Base-by-base conservation (phyloP, 441 rosid genomes). In the Gossypium trilobum region DNA sequence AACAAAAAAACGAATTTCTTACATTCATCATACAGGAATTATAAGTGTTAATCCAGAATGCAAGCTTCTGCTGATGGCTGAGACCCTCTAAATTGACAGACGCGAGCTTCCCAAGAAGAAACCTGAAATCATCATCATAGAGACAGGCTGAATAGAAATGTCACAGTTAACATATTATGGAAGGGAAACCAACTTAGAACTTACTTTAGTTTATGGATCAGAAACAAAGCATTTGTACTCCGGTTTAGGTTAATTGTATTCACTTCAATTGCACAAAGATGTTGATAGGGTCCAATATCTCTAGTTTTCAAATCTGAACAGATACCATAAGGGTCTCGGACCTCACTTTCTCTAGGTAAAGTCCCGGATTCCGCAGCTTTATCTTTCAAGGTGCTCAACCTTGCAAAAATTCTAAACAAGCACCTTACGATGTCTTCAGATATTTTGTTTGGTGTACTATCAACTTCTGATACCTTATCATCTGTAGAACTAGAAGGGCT, bases 21-120 rank as follows among this genome's bases (percentile, higher is more conserved):
- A 91, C 98, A 82, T 91, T 89, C 82, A 91, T 85, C 56, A 89
- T 80, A 66, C 96, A 91, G 3, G 96, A 88, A 76, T 91, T 93
- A 73, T 89, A 93, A 51, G 83, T 85, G 75, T 93, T 93, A 60
- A 93, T 89, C 98, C 97, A 91, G 78, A 93, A 93, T 39, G 98
- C 98, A 31, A 91, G 92, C 86, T 91, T 91, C 81, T 91, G 91
- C 80, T 93, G 96, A 82, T 91, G 96, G 68, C 82, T 86, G 59
- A 91, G 91, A 73, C 89, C 91, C 23, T 83, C 87, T 64, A 89
- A 84, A 70, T 77, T 86, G 51, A 87, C 90, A 67, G 82, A 11
- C 55, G 92, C 84, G 72, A 91, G 96, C 88, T 91, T 93, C 75
- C 82, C 87, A 42, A 86, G 86, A 63, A 91, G 58, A 66, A 82